phyloP scores from a whole-genome alignment of 116 monocot species.

The Papilionanthe hybrid region DNA sequence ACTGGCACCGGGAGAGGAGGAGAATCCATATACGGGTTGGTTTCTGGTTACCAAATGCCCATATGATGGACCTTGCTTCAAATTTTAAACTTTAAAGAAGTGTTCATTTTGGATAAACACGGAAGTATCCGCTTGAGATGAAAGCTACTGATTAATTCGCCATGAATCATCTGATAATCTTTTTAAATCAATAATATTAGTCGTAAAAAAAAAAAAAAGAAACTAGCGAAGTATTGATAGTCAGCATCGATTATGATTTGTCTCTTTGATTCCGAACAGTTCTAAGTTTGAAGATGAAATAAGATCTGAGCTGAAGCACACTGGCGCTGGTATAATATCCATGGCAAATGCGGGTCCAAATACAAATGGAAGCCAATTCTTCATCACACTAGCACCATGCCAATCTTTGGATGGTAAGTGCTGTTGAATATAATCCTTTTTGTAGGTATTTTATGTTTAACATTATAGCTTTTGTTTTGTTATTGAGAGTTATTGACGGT shows the following conservation, averaged over 20 bases:
- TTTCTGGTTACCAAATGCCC: neutral
- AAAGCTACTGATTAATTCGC: neutral
- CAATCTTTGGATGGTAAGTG: constrained; percentile 82
- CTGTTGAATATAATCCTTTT: neutral
- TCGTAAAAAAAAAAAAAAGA: no score
- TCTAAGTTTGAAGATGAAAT: constrained; percentile 97
- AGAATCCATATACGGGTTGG: constrained; percentile 93
- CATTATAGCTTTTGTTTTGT: neutral
- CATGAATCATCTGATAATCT: neutral
- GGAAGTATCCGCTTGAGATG: neutral
- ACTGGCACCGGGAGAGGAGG: constrained; percentile 97
- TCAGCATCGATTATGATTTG: neutral
- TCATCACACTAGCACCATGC: constrained; percentile 87
- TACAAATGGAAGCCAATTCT: constrained; percentile 97
- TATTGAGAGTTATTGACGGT: neutral
- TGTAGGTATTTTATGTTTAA: neutral
- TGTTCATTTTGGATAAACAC: neutral
- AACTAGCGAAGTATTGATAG: neutral
- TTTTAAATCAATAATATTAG: no score
- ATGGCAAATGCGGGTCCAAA: constrained; percentile 99
- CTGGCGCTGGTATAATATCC: constrained; percentile 88
- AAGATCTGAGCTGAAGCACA: constrained; percentile 88
- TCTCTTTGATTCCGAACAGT: constrained; percentile 19
- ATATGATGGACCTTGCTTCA: neutral
- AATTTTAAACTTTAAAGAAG: neutral